phyloP scores from a whole-genome alignment of 331 rosid species.

The Phaseolus coccineus region DNA sequence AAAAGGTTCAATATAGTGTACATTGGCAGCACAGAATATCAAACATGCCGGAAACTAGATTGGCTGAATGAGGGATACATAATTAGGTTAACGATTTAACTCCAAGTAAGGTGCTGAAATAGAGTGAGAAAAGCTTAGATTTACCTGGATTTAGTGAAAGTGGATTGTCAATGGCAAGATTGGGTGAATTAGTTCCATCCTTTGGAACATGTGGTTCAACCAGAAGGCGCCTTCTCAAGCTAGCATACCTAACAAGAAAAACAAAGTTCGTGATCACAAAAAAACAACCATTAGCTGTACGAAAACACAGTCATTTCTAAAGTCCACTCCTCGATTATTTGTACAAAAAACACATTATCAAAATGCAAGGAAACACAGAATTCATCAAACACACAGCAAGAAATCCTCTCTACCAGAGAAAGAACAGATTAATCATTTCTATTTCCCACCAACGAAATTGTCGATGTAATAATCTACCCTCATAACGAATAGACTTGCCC shows the following conservation, averaged over 20 bases:
- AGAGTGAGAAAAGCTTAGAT: slow-evolving; percentile 3
- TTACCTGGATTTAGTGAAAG: slow-evolving; percentile 97
- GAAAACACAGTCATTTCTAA: slow-evolving; percentile 13
- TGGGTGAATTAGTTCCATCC: slow-evolving; percentile 70
- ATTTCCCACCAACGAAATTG: neutral
- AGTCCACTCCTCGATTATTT: neutral
- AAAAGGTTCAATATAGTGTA: slow-evolving; percentile 5
- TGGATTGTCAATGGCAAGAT: slow-evolving; percentile 85
- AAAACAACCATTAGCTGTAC: slow-evolving; percentile 15
- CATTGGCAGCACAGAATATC: neutral
- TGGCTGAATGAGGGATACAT: slow-evolving; percentile 20
- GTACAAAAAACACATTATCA: neutral
- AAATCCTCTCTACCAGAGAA: slow-evolving; percentile 5
- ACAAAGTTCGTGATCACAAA: neutral
- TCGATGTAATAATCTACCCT: slow-evolving; percentile 8
- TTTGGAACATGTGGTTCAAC: slow-evolving; percentile 81
- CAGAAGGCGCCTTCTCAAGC: slow-evolving; percentile 87
- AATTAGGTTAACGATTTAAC: slow-evolving; percentile 32
- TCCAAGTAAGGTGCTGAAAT: slow-evolving; percentile 7
- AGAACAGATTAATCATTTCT: slow-evolving; percentile 9
- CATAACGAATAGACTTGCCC: neutral
- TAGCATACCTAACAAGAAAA: slow-evolving; percentile 75
- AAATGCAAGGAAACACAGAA: slow-evolving; percentile 22
- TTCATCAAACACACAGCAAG: slow-evolving; percentile 21
- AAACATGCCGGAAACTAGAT: slow-evolving; percentile 11